Percentiles rank a stretch among this genome's conserved stretches.
phyloP scores from a whole-genome alignment of 331 rosid species.

The Dryas integrifolia region DNA sequence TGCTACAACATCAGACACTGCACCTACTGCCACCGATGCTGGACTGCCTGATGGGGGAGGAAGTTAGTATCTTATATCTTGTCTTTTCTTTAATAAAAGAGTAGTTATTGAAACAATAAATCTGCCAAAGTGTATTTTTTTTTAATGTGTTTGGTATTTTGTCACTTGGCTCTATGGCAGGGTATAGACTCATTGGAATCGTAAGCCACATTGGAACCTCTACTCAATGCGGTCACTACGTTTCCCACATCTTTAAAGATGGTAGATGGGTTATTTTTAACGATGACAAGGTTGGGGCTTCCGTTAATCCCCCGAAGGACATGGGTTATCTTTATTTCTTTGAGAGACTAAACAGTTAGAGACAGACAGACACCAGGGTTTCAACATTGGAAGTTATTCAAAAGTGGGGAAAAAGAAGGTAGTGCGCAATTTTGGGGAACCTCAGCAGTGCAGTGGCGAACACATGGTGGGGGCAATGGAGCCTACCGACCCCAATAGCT shows the following conservation, averaged over 20 bases:
- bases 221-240: slow-evolving; percentile 96
- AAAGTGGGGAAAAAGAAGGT: slow-evolving; percentile 1
- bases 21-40: slow-evolving; percentile 36
- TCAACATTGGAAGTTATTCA: neutral
- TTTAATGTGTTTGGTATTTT: neutral
- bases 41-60: slow-evolving; percentile 91
- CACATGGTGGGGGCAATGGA: too few species aligned
- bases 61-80: slow-evolving; percentile 55
- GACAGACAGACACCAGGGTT: neutral
- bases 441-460: neutral
- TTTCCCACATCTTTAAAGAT: slow-evolving; percentile 83
- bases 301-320: slow-evolving; percentile 95
- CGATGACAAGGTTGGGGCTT: slow-evolving; percentile 88
- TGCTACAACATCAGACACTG: slow-evolving; percentile 50
- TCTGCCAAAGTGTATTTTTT: neutral
- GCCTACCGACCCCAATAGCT: too few species aligned
- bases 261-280: slow-evolving; percentile 96
- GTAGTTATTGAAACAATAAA: neutral
- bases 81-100: neutral
- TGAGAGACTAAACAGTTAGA: slow-evolving; percentile 56
- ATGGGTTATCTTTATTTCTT: slow-evolving; percentile 97
- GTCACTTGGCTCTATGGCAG: slow-evolving; percentile 41
- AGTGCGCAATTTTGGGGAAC: slow-evolving; percentile 4
- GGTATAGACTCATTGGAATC: slow-evolving; percentile 74
- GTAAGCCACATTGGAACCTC: slow-evolving; percentile 97